A percentile compares a stretch with the other conserved stretches of the same genome.
Evolutionary conservation across 2,329 filamentous ascomycete species (phyloP).

Genomic region (Septoria petroselini): DNA sequence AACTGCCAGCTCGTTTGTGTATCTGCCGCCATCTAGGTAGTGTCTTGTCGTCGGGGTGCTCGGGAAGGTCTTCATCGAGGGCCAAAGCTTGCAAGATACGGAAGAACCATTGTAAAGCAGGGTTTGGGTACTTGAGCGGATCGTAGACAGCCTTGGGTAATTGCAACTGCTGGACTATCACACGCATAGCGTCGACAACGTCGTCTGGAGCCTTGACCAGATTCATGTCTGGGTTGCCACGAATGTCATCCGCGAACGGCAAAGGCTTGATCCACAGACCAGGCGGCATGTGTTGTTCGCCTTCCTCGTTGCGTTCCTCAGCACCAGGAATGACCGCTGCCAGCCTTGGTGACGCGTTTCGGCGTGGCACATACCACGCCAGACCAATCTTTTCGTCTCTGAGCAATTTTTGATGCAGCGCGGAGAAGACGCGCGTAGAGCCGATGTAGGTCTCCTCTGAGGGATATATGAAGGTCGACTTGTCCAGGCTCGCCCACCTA

Average conservation of each 20-base stretch:
- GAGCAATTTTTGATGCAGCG: conserved; percentile 82
- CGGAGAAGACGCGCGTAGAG: conserved; percentile 87
- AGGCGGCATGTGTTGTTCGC: conserved; percentile 69
- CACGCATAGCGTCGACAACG: conserved; percentile 77
- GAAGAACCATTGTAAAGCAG: conserved; percentile 92
- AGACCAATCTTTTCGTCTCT: conserved; percentile 76
- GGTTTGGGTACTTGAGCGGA: conserved; percentile 81
- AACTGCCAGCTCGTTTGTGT: conserved; percentile 77
- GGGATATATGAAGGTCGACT: conserved; percentile 89
- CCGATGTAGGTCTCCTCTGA: conserved; percentile 87
- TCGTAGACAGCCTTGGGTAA: conserved; percentile 83
- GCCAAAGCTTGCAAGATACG: conserved; percentile 87
- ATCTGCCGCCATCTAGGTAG: conserved; percentile 83
- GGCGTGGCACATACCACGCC: conserved; percentile 83
- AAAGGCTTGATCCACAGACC: conserved; percentile 87
- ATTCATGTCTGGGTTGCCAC: conserved; percentile 65
- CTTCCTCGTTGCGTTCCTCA: conserved; percentile 62
- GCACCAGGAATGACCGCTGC: conserved; percentile 77
- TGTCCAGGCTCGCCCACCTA: conserved; percentile 79
- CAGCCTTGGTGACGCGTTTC: conserved; percentile 74
- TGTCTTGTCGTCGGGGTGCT: conserved; percentile 71
- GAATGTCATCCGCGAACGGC: conserved; percentile 84
- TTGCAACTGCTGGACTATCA: conserved; percentile 79
- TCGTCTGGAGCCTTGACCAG: conserved; percentile 61
- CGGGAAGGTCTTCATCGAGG: conserved; percentile 84